phyloP scores from a whole-genome alignment of 441 rosid species.

The Arabidopsis lyrata region DNA sequence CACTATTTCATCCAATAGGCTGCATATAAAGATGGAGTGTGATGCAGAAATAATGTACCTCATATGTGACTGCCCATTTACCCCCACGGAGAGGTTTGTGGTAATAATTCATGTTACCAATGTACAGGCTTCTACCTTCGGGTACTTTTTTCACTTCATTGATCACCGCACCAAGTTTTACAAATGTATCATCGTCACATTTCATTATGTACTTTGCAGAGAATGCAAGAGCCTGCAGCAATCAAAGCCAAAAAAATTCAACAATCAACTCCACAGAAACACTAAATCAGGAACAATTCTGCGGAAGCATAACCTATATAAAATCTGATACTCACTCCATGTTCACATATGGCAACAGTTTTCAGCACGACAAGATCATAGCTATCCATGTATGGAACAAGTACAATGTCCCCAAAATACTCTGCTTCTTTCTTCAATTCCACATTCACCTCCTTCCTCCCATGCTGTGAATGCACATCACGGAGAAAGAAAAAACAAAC shows the following conservation, averaged over 20 bases:
- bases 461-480: slow-evolving; percentile 55
- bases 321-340: slow-evolving; percentile 65
- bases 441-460: slow-evolving; percentile 83
- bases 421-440: slow-evolving; percentile 93
- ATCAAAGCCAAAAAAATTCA: slow-evolving; percentile 18
- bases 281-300: slow-evolving; percentile 14
- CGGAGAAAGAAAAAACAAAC: not conserved
- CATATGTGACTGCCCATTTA: slow-evolving; percentile 93
- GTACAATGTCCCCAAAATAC: slow-evolving; percentile 82
- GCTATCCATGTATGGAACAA: slow-evolving; percentile 91
- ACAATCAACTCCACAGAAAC: slow-evolving; percentile 19
- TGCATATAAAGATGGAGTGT: slow-evolving; percentile 17
- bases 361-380: slow-evolving; percentile 90
- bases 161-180: slow-evolving; percentile 71
- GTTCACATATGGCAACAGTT: slow-evolving; percentile 93
- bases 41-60: slow-evolving; percentile 55
- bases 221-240: slow-evolving; percentile 59
- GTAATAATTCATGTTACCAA: slow-evolving; percentile 85
- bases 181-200: slow-evolving; percentile 90
- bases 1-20: not conserved
- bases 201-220: slow-evolving; percentile 84
- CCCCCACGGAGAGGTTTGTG: slow-evolving; percentile 85
- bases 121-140: slow-evolving; percentile 68
- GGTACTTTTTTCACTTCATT: slow-evolving; percentile 69
- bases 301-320: slow-evolving; percentile 18